These are phyloP conservation scores for Metschnikowia peoriensis DNA, from an alignment of 805 yeast genomes.

Conservation along the genomic window DNA sequence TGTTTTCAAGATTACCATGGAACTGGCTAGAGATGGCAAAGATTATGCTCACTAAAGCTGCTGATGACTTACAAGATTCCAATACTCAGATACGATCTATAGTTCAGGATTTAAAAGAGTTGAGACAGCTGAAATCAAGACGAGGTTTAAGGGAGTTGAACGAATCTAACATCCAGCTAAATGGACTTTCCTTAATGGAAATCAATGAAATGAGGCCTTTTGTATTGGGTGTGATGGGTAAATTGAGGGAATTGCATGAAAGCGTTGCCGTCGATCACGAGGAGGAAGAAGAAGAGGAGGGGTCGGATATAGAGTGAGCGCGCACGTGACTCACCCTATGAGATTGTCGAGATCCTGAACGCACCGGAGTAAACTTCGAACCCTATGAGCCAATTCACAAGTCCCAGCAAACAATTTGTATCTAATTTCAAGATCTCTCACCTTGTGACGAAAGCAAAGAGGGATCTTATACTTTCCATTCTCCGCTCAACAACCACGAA, in stretches of 20 bases:
- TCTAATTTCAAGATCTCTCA: conserved; percentile 37
- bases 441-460: conserved; percentile 45
- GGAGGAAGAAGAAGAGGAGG: conserved; percentile 16
- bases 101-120: conserved; percentile 81
- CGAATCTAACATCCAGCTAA: conserved; percentile 78
- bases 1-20: conserved; percentile 76
- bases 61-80: conserved; percentile 77
- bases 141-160: conserved; percentile 77
- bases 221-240: conserved; percentile 76
- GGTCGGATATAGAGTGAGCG: conserved; percentile 11
- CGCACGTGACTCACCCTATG: conserved; percentile 12
- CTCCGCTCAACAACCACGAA: conserved; percentile 89
- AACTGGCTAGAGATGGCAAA: conserved; percentile 85
- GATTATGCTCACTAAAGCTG: conserved; percentile 62
- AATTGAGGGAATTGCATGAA: conserved; percentile 56
- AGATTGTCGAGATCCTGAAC: not conserved
- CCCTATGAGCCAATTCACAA: conserved; percentile 30
- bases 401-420: conserved; percentile 30
- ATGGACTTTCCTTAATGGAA: conserved; percentile 79
- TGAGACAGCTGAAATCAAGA: conserved; percentile 75
- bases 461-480: conserved; percentile 78
- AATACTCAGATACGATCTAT: conserved; percentile 66
- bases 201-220: conserved; percentile 87
- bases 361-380: not conserved
- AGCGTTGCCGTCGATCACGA: conserved; percentile 18